phyloP scores from a whole-genome alignment of 176 grass and related monocot genomes.

The Ananas comosus region DNA sequence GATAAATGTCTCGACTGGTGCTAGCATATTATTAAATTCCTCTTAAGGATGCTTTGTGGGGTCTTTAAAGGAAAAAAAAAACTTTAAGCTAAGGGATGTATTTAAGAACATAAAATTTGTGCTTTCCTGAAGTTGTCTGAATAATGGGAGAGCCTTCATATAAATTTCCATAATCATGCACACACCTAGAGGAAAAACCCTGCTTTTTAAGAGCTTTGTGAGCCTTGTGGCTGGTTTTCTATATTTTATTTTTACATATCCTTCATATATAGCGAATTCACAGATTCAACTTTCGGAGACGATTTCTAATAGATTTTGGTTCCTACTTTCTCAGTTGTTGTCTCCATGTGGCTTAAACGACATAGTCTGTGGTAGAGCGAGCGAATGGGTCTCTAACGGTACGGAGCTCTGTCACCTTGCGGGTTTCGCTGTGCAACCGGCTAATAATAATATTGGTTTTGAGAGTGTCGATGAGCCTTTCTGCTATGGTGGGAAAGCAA shows the following conservation, averaged over 20 bases:
- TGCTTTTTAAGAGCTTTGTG: too few relatives aligned
- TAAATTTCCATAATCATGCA: too few relatives aligned
- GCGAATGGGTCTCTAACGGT: constrained; percentile 84
- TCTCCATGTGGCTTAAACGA: constrained; percentile 91
- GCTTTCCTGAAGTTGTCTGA: too few relatives aligned
- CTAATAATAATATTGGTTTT: constrained; percentile 1
- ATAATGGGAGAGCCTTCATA: too few relatives aligned
- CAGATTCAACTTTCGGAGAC: neutral
- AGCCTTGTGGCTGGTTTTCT: too few relatives aligned
- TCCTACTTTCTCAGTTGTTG: constrained; percentile 44
- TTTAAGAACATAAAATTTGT: too few relatives aligned
- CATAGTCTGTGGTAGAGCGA: constrained; percentile 75
- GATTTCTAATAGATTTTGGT: constrained; percentile 15
- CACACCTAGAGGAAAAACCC: too few relatives aligned
- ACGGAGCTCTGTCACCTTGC: constrained; percentile 70
- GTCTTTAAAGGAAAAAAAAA: too few relatives aligned
- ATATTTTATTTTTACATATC: neutral
- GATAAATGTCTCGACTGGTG: too few relatives aligned
- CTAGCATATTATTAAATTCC: too few relatives aligned
- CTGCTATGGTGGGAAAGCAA: constrained; percentile 94
- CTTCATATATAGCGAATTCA: neutral
- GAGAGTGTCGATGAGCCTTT: constrained; percentile 45
- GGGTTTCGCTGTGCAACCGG: constrained; percentile 71
- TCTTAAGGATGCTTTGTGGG: too few relatives aligned
- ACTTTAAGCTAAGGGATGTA: too few relatives aligned